These are phyloP conservation scores for Globisporangium nunn DNA, from an alignment of 352 stramenopile species.

Conservation along the genomic window DNA sequence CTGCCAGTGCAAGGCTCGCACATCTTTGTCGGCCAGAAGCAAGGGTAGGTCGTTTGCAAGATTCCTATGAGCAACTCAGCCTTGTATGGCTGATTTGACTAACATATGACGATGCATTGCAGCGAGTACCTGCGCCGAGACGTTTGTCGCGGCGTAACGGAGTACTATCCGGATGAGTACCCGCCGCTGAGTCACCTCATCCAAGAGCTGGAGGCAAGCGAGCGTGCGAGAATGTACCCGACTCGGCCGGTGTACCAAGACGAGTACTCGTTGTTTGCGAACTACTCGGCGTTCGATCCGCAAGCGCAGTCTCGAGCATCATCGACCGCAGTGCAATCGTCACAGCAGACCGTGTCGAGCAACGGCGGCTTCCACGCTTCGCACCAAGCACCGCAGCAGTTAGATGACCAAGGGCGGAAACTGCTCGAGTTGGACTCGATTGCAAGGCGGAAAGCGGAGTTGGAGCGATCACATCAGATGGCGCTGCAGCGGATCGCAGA, in stretches of 20 bases:
- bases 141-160: constrained; percentile 75
- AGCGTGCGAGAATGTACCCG: constrained; percentile 60
- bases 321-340: neutral
- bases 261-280: constrained; percentile 63
- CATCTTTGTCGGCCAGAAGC: constrained; percentile 72
- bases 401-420: constrained; percentile 10
- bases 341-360: constrained; percentile 3
- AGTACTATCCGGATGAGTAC: constrained; percentile 69
- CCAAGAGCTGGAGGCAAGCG: constrained; percentile 44
- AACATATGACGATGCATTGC: neutral
- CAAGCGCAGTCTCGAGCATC: neutral
- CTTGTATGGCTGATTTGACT: neutral
- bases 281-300: constrained; percentile 24
- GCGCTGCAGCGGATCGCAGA: constrained; percentile 44
- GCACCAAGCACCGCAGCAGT: constrained; percentile 4
- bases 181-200: constrained; percentile 67
- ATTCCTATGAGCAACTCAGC: neutral
- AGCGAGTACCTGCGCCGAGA: constrained; percentile 64
- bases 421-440: constrained; percentile 50
- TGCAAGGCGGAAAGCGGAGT: constrained; percentile 38
- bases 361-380: neutral
- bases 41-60: constrained; percentile 43
- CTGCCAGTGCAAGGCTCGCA: constrained; percentile 47
- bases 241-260: constrained; percentile 49
- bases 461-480: constrained; percentile 50